Conservation (phyloP, 169 alveolate species). For the Blepharisma undulans region DNA sequence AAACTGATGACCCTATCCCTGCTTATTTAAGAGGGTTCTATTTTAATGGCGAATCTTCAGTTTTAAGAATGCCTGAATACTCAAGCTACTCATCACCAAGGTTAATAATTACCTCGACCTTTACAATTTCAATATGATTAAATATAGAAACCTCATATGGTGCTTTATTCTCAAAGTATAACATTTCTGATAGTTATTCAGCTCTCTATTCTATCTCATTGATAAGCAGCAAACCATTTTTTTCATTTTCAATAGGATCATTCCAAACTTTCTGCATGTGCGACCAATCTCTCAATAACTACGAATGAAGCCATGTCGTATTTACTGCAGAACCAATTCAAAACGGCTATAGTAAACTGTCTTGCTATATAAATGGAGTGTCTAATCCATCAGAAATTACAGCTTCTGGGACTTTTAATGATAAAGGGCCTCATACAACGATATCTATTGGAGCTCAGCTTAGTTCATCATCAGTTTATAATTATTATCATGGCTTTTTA, state of each 20-base stretch:
- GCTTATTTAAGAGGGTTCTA: constrained; percentile 6
- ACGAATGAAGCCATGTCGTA: background rate
- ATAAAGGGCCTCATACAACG: background rate
- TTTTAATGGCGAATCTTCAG: background rate
- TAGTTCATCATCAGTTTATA: background rate
- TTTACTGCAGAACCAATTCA: background rate
- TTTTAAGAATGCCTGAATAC: background rate
- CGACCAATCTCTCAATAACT: background rate
- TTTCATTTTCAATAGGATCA: background rate
- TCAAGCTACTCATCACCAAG: background rate
- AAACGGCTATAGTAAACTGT: background rate
- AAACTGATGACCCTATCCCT: constrained; percentile 15
- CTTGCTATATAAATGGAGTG: background rate
- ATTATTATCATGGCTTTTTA: background rate
- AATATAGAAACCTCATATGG: background rate
- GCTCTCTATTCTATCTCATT: background rate
- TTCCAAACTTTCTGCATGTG: background rate
- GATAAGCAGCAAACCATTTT: background rate
- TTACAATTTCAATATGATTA: background rate
- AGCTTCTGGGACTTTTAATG: background rate
- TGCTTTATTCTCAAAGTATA: background rate
- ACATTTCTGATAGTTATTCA: background rate
- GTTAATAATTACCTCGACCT: background rate
- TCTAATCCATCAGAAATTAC: background rate
- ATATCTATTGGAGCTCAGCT: background rate